phyloP scores from a whole-genome alignment of 1,284 basidiomycete genomes.

The Phellopilus nigrolimitatus region DNA sequence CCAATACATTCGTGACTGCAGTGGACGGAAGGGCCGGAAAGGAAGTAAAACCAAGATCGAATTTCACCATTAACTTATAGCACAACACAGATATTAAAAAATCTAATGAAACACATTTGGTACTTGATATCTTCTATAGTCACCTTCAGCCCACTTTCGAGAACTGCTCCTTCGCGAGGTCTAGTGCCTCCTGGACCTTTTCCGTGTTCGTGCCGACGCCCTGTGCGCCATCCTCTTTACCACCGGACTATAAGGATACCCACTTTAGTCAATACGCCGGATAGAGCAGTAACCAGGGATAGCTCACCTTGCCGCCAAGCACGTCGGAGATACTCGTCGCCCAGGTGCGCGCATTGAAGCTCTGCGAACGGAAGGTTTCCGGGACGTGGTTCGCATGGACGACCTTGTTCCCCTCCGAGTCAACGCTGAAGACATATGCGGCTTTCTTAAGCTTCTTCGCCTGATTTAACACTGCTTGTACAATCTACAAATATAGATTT shows the following conservation, averaged over 20 bases:
- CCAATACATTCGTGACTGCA: too few species aligned
- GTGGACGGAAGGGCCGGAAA: too few species aligned
- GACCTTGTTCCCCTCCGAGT: slow-evolving; percentile 68
- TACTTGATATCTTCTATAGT: background rate
- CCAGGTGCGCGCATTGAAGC: slow-evolving; percentile 81
- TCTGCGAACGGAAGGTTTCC: slow-evolving; percentile 52
- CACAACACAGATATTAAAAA: too few species aligned
- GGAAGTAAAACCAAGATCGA: too few species aligned
- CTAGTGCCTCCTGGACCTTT: slow-evolving; percentile 70
- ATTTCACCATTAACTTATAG: too few species aligned
- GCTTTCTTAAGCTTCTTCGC: slow-evolving; percentile 80
- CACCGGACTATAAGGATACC: slow-evolving; percentile 67
- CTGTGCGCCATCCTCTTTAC: slow-evolving; percentile 86
- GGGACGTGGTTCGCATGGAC: slow-evolving; percentile 88
- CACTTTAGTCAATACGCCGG: too few species aligned
- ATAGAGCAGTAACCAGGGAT: slow-evolving; percentile 2
- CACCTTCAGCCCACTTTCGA: slow-evolving; percentile 3
- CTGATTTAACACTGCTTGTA: slow-evolving; percentile 72
- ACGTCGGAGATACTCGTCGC: slow-evolving; percentile 72
- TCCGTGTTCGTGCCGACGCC: slow-evolving; percentile 71
- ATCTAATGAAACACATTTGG: background rate
- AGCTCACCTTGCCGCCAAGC: slow-evolving; percentile 80
- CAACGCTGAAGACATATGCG: slow-evolving; percentile 85
- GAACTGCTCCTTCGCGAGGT: slow-evolving; percentile 41
- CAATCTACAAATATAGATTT: slow-evolving; percentile 40